Conservation (phyloP, 495 filamentous ascomycete species). For the Penicillium robsamsonii region DNA sequence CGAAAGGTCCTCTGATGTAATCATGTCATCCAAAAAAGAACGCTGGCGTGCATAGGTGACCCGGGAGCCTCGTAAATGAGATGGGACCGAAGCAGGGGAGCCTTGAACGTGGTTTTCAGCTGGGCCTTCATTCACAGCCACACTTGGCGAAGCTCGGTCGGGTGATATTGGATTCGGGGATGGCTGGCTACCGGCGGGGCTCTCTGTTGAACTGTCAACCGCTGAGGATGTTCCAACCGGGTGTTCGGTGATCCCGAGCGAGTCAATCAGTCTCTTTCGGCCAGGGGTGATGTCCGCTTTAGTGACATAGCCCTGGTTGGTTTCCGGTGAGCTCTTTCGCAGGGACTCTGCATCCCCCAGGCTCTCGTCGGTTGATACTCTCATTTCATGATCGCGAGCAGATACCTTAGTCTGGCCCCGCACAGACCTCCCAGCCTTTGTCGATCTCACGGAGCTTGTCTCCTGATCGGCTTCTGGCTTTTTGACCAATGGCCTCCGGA, state of each 20-base stretch:
- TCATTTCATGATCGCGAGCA: neutral
- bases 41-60: conserved; percentile 64
- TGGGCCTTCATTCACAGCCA: conserved; percentile 7
- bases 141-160: conserved; percentile 7
- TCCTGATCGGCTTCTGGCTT: neutral
- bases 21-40: conserved; percentile 54
- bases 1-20: conserved; percentile 14
- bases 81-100: conserved; percentile 15
- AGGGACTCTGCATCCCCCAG: neutral
- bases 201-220: conserved; percentile 5
- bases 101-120: conserved; percentile 15
- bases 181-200: conserved; percentile 12
- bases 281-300: conserved; percentile 17
- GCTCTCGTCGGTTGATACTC: neutral
- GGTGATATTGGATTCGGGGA: conserved; percentile 6
- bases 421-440: neutral
- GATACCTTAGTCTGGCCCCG: neutral
- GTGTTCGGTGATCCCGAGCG: conserved; percentile 21
- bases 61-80: conserved; percentile 37
- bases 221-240: neutral
- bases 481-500: neutral
- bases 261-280: conserved; percentile 41
- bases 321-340: neutral
- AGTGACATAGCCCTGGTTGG: neutral
- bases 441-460: neutral